phyloP scores from a whole-genome alignment of 139 green algal species.

The Chlamydomonas asymmetrica region DNA sequence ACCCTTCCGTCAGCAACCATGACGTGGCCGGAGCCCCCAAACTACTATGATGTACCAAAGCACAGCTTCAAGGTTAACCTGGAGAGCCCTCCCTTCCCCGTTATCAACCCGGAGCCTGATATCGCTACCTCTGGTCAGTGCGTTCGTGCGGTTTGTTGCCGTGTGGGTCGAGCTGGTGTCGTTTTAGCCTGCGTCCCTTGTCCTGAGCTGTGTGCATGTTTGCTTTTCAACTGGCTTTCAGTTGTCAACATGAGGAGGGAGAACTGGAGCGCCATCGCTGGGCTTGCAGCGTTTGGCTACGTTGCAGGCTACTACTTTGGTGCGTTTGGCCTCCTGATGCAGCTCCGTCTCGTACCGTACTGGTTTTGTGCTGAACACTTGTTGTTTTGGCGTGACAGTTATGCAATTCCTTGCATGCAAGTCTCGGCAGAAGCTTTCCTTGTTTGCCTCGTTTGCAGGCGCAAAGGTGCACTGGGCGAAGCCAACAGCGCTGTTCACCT shows the following conservation, averaged over 20 bases:
- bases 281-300: conserved; percentile 27
- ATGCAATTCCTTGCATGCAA: no score
- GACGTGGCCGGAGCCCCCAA: conserved; percentile 44
- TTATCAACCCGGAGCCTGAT: conserved; percentile 43
- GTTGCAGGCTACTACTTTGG: conserved; percentile 39
- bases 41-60: conserved; percentile 46
- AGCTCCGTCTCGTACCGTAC: no score
- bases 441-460: conserved; percentile 21
- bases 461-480: conserved; percentile 41
- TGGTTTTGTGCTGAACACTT: no score
- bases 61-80: conserved; percentile 45
- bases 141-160: no score
- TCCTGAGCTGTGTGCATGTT: not conserved
- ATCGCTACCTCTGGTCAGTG: no score
- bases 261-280: conserved; percentile 34
- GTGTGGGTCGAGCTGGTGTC: no score
- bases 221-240: conserved; percentile 2
- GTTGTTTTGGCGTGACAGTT: no score
- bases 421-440: no score
- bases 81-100: conserved; percentile 36
- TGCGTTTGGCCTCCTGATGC: not conserved
- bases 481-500: conserved; percentile 31
- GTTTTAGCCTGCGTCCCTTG: no score
- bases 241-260: conserved; percentile 41
- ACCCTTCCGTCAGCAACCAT: no score